Evolutionary conservation across 305 asterid genomes (phyloP), one percentile per base, ranked within the genome.

Genomic region (Fraxinus sp.): DNA sequence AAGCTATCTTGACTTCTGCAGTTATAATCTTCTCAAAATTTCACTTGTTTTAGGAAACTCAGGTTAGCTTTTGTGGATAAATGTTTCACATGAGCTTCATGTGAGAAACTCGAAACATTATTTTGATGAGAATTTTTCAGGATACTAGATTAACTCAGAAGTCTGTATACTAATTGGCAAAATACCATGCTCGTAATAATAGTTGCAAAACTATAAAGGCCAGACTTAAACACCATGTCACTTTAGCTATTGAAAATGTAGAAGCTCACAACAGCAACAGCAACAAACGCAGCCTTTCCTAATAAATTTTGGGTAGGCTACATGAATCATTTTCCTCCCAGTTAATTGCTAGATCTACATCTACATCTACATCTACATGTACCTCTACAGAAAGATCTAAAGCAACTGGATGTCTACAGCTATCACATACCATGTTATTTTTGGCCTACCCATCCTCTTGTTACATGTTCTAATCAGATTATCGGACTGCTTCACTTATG

Each of bases 1-100:
- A 79, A 35, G 49, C 66, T 22, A 26, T 82, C 66, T 75, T 55
- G 74, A 44, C 74, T 5, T 20, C 66, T 74, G 75, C 76, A 3
- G 52, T 22, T 22, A 24, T 68, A 28, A 77, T 14, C 3, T 30
- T 76, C 39, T n/a, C 18, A 55, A 22, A 44, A 32, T 22, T 75
- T 28, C 24, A 14, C 32, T 22, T 26, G 71, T 77, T 77, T 46
- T 5, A 8, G 79, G 18, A 20, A 39, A 44, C 11, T 49, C 35
- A 24, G 11, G 5, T 24, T 10, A 20, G 22, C 59, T 46, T 76
- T 39, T 36, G 30, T 75, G 33, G 32, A 74, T 37, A 35, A 52
- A 20, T 41, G 28, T 74, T 74, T 13, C 39, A 39, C 22, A 36
- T 10, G 59, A 5, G 55, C 30, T 6, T 14, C 26, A 11, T 36